phyloP scores from a whole-genome alignment of 805 yeast genomes.

The Tetrapisispora fleetii region DNA sequence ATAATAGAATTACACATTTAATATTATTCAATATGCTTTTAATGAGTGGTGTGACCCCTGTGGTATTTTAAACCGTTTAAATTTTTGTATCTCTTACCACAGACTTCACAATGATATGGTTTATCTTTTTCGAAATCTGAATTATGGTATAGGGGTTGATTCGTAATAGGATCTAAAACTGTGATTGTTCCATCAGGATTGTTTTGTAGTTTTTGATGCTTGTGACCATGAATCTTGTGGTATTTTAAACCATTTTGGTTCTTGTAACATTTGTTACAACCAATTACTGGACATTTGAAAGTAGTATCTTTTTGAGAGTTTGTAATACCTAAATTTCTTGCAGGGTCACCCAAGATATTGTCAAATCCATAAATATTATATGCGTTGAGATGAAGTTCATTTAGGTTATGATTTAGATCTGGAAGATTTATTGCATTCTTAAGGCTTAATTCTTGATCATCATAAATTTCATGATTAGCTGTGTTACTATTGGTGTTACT shows the following conservation, averaged over 20 bases:
- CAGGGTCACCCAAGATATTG: conserved; percentile 93
- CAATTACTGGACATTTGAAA: conserved; percentile 94
- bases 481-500: conserved; percentile 29
- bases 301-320: conserved; percentile 91
- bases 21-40: conserved; percentile 3
- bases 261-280: conserved; percentile 95
- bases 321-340: conserved; percentile 84
- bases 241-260: conserved; percentile 96
- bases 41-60: conserved; percentile 97
- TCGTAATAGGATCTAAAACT: conserved; percentile 83
- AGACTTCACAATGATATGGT: conserved; percentile 96
- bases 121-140: conserved; percentile 94
- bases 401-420: background rate
- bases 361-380: conserved; percentile 21
- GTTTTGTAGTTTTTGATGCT: conserved; percentile 81
- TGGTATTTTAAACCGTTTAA: conserved; percentile 94
- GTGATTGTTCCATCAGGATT: conserved; percentile 90
- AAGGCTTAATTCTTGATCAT: background rate
- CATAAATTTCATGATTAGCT: background rate
- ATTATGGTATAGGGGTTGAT: conserved; percentile 86
- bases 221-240: conserved; percentile 94
- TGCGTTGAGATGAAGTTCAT: background rate
- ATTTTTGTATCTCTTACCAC: conserved; percentile 95
- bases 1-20: background rate
- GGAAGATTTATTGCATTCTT: conserved; percentile 1